Evolutionary conservation across 1,284 basidiomycete genomes (phyloP), one percentile per base, ranked within the genome.

Genomic region (Phylloporus gajari): DNA sequence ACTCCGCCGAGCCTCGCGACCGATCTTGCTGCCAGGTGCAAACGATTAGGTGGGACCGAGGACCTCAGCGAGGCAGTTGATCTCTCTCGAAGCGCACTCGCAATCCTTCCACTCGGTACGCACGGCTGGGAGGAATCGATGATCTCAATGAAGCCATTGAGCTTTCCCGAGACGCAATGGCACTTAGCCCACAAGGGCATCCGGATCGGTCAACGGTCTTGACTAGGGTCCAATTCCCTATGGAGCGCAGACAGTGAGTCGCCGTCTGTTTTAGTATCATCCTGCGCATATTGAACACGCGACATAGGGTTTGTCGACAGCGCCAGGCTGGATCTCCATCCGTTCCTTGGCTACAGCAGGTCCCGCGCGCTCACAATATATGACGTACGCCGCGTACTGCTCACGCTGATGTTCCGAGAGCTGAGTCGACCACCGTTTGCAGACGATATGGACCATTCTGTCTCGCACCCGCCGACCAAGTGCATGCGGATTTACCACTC

Each of bases 401-500:
- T 75, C 48, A 74, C 74, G 38, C 77, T 89, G 63, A 60, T 78
- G 73, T 88, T 90, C 74, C 86, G 86, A 68, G 84, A 80, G 58
- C 74, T 87, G 32, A 72, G 76, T 13, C 83, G 84, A n/a, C 75
- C 75, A 3, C 78, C 83, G 0, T 83, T 82, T 62, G 67, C 75
- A 9, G 79, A 80, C 72, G 88, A 89, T 71, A 82, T 87, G 73
- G 82, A 79, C 32, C 86, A 86, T 67, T 82, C 86, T 44, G 86
- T 84, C 17, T 87, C 86, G 38, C 82, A 83, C 46, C 90, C 90
- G 0, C 80, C 88, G 1, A 80, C 85, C 2, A 74, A 81, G 32
- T 82, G 82, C 71, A 85, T 91, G 82, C 86, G 87, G 19, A 72
- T 91, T 66, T 88, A 85, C 72, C 88, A 89, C 76, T 81, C 85